Percentiles rank a stretch among this genome's conserved stretches.
phyloP scores from a whole-genome alignment of 2,329 filamentous ascomycete species.

The Fusarium hainanense region DNA sequence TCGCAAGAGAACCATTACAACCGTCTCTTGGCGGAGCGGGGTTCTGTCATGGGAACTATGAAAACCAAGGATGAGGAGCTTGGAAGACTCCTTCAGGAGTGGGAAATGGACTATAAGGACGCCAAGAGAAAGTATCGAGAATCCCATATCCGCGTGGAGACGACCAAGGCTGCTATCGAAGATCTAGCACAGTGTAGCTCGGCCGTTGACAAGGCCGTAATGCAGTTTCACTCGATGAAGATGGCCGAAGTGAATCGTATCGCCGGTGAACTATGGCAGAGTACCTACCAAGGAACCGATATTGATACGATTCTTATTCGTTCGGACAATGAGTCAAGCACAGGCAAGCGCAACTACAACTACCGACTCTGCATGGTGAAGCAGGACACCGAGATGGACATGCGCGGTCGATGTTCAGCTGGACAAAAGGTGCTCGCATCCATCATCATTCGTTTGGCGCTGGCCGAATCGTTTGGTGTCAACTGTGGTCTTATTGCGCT shows the following conservation, averaged over 20 bases:
- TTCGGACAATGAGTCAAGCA: slow-evolving; percentile 82
- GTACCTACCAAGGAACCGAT: slow-evolving; percentile 95
- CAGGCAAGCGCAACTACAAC: slow-evolving; percentile 88
- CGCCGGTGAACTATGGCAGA: slow-evolving; percentile 95
- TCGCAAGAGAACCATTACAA: slow-evolving; percentile 75
- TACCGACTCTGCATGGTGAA: slow-evolving; percentile 99
- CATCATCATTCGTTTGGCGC: slow-evolving; percentile 95
- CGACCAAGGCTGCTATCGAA: slow-evolving; percentile 91
- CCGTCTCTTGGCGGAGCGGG: slow-evolving; percentile 76
- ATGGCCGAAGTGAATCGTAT: slow-evolving; percentile 99
- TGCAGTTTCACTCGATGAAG: slow-evolving; percentile 95
- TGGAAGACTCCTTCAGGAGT: slow-evolving; percentile 77
- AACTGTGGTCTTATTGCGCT: slow-evolving; percentile 97
- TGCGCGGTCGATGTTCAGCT: slow-evolving; percentile 96
- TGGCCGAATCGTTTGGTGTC: slow-evolving; percentile 95
- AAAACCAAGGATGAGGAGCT: slow-evolving; percentile 88
- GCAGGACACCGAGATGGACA: slow-evolving; percentile 97
- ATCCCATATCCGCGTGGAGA: slow-evolving; percentile 88
- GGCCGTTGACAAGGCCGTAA: slow-evolving; percentile 94
- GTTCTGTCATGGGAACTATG: slow-evolving; percentile 80
- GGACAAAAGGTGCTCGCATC: slow-evolving; percentile 96
- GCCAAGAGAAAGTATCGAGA: slow-evolving; percentile 85
- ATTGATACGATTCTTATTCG: slow-evolving; percentile 97
- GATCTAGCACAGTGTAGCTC: slow-evolving; percentile 85
- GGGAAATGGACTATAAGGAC: slow-evolving; percentile 86